Percentiles rank a stretch among this genome's conserved stretches.
phyloP scores from a whole-genome alignment of 148 eudicot species.

The Silene latifolia region DNA sequence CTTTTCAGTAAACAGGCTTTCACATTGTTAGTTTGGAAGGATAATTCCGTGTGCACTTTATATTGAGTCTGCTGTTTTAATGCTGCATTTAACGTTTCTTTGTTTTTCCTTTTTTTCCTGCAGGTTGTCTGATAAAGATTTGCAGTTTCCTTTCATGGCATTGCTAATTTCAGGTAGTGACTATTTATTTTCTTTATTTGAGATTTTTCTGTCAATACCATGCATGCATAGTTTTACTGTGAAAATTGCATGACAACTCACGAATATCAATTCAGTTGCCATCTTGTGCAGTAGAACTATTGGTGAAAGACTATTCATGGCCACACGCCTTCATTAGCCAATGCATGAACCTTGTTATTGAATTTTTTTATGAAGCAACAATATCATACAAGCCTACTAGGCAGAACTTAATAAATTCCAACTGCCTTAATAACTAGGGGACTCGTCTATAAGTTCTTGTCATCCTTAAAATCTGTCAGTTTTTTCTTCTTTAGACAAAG shows the following conservation, averaged over 20 bases:
- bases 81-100: background rate
- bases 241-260: background rate
- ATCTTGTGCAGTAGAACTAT: background rate
- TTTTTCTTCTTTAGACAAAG: background rate
- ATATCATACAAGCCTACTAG: background rate
- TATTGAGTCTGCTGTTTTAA: background rate
- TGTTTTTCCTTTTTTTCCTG: conserved; percentile 7
- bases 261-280: background rate
- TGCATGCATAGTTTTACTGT: background rate
- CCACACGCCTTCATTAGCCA: background rate
- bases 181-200: background rate
- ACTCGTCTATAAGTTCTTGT: background rate
- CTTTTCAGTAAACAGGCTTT: background rate
- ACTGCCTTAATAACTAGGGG: background rate
- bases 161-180: conserved; percentile 84
- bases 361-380: background rate
- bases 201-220: background rate
- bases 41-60: background rate
- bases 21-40: background rate
- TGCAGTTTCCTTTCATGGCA: conserved; percentile 87
- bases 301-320: background rate
- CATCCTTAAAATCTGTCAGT: background rate
- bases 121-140: conserved; percentile 63
- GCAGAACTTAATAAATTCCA: background rate
- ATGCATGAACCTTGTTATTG: background rate